A percentile compares a stretch with the other conserved stretches of the same genome.
phyloP scores from a whole-genome alignment of 2,329 filamentous ascomycete species.

The Plenodomus tracheiphilus region DNA sequence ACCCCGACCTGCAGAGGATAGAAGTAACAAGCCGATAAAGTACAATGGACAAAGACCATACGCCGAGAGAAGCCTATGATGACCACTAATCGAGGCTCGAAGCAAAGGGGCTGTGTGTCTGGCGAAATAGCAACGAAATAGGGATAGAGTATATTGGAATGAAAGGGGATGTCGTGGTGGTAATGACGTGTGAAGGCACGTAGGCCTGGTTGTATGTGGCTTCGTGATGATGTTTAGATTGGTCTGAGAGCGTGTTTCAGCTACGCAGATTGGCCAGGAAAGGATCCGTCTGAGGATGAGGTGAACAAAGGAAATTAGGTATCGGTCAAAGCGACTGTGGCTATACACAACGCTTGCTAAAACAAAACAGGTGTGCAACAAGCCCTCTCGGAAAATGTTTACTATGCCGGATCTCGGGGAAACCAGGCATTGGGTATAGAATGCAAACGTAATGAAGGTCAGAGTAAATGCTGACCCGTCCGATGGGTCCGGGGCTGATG shows the following conservation, averaged over 20 bases:
- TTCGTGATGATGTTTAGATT: constrained; percentile 41
- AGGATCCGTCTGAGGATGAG: constrained; percentile 38
- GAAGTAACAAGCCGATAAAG: constrained; percentile 26
- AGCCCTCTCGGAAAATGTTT: constrained; percentile 28
- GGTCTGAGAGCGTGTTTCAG: constrained; percentile 31
- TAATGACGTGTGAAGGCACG: constrained; percentile 30
- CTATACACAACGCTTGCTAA: constrained; percentile 30
- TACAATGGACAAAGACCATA: constrained; percentile 20
- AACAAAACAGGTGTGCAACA: constrained; percentile 34
- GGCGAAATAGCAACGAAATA: constrained; percentile 17
- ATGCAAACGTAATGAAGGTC: constrained; percentile 32
- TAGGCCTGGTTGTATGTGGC: constrained; percentile 36
- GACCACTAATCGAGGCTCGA: not conserved
- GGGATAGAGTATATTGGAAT: constrained; percentile 17
- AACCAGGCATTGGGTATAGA: constrained; percentile 35
- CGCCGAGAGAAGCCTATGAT: constrained; percentile 1
- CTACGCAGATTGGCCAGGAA: constrained; percentile 31
- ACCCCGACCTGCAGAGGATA: constrained; percentile 32
- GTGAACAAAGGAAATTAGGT: constrained; percentile 43
- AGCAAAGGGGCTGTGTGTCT: constrained; percentile 16
- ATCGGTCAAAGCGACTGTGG: constrained; percentile 33
- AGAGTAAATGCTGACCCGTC: constrained; percentile 22
- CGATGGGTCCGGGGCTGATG: constrained; percentile 28
- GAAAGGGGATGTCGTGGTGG: constrained; percentile 24
- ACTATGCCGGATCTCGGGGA: constrained; percentile 22